Base-by-base conservation (phyloP, 1,139 yeast genomes). In the Suhomyces coccinellae region DNA sequence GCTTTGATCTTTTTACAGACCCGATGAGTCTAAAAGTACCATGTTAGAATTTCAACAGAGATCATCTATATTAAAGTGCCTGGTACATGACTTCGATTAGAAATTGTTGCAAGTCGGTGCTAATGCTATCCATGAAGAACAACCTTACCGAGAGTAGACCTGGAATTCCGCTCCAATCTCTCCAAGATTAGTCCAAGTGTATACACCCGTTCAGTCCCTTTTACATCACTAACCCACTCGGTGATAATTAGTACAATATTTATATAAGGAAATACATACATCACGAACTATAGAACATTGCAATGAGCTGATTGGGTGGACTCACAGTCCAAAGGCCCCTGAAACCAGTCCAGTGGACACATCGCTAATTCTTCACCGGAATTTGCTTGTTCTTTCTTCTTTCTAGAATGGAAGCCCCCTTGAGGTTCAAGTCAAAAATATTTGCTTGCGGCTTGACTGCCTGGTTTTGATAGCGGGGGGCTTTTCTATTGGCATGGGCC, bases 391-490 rank as follows among this genome's bases (percentile, higher is more conserved):
- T 61, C 65, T 79, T 81, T 59, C 95, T 77, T 64, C 96, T 80
- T 55, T 83, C 91, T 45, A 90, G 70, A 43, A 90, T 82, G 1
- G 96, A 85, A 1, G 97, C 90, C 9, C 91, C 87, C 44, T 83
- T 83, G 56, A 90, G 69, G 52, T 81, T 80, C 59, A 91, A 73
- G 50, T 87, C 91, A 61, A 90, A 89, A 52, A 73, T 65, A 35
- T 67, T 70, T 38, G 47, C 17, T 38, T 47, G 32, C 36, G 48
- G 46, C 30, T 49, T 36, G 4, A 51, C 53, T n/a, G 45, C 42
- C 14, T 44, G 54, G 46, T 44, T 56, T 51, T 41, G 56, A 44
- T 41, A 43, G 38, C 57, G 47, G 36, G 67, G 58, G 1, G 66
- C 67, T 41, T 54, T 52, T 16, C 67, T 63, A 4, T 52, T 17